A percentile compares a stretch with the other conserved stretches of the same genome.
Evolutionary conservation across 768 basidiomycete species (phyloP).

Genomic region (Boletus speciosus): DNA sequence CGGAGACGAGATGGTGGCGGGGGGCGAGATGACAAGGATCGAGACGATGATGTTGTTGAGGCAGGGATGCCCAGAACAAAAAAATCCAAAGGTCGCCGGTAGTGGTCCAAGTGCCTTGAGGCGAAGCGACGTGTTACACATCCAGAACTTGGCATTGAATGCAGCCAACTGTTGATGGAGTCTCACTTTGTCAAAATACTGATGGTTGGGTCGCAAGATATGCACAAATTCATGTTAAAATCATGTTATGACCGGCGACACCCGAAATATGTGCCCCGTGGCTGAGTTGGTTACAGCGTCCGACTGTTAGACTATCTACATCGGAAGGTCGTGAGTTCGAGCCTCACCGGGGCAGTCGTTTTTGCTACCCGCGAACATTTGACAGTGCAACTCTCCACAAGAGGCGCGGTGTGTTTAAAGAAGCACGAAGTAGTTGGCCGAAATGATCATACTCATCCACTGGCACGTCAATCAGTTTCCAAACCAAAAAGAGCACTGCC

Average conservation of each 20-base stretch:
- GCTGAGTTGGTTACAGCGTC: slow-evolving; percentile 79
- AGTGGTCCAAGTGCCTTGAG: slow-evolving; percentile 4
- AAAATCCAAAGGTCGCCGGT: slow-evolving; percentile 49
- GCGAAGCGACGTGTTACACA: neutral
- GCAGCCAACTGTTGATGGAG: neutral
- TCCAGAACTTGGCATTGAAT: neutral
- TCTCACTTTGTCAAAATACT: too few species aligned
- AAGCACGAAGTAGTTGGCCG: too few species aligned
- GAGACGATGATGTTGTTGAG: slow-evolving; percentile 91
- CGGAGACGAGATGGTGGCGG: slow-evolving; percentile 46
- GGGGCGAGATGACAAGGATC: slow-evolving; percentile 72
- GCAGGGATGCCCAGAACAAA: slow-evolving; percentile 77
- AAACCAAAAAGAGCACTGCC: slow-evolving; percentile 34
- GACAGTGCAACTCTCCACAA: neutral
- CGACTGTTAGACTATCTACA: slow-evolving; percentile 57
- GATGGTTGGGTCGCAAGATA: neutral
- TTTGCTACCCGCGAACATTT: neutral
- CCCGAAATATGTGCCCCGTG: slow-evolving; percentile 50
- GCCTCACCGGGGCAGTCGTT: slow-evolving; percentile 54
- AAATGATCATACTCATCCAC: too few species aligned
- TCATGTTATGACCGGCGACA: too few species aligned
- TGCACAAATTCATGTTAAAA: too few species aligned
- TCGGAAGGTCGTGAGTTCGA: slow-evolving; percentile 72
- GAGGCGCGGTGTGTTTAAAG: too few species aligned
- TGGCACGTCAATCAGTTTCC: too few species aligned